Evolutionary conservation across 2,329 filamentous ascomycete genomes (phyloP).

Genomic region (Didymella exigua): DNA sequence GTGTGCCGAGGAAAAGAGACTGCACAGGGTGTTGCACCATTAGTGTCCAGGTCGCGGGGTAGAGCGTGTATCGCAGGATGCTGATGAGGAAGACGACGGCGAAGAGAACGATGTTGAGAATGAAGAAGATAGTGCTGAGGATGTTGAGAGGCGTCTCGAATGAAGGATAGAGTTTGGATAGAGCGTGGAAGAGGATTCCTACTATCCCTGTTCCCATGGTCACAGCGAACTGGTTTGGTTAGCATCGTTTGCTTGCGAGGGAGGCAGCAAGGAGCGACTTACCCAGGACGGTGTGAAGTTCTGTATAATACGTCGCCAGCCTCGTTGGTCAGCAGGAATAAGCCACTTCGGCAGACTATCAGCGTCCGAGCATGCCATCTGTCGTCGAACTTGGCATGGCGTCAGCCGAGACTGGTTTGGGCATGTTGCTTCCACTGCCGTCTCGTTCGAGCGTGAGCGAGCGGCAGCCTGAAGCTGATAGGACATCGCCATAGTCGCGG

Average conservation of each 20-base stretch:
- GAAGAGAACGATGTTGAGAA: slow-evolving; percentile 64
- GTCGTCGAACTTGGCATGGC: slow-evolving; percentile 12
- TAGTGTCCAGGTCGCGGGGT: slow-evolving; percentile 67
- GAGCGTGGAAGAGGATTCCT: slow-evolving; percentile 64
- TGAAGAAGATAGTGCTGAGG: slow-evolving; percentile 65
- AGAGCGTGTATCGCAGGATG: slow-evolving; percentile 65
- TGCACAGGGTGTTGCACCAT: slow-evolving; percentile 72
- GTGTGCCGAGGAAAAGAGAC: slow-evolving; percentile 68
- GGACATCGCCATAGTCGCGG: slow-evolving; percentile 5
- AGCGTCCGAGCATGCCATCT: background rate
- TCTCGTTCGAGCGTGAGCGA: slow-evolving; percentile 9
- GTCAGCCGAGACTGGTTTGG: slow-evolving; percentile 10
- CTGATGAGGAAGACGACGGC: slow-evolving; percentile 59
- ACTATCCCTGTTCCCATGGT: slow-evolving; percentile 39
- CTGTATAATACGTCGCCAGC: slow-evolving; percentile 40
- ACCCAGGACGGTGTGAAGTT: slow-evolving; percentile 47
- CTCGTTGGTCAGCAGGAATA: slow-evolving; percentile 28
- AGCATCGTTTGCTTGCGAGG: background rate
- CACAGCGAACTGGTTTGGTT: slow-evolving; percentile 24
- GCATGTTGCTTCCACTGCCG: slow-evolving; percentile 7
- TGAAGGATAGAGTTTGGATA: slow-evolving; percentile 61
- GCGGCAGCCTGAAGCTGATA: slow-evolving; percentile 4
- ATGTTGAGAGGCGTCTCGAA: slow-evolving; percentile 55
- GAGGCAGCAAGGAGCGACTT: background rate
- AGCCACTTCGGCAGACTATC: slow-evolving; percentile 31